Conservation (phyloP, 129 eudicot genomes). For the Rutidosis leptorrhynchoides region DNA sequence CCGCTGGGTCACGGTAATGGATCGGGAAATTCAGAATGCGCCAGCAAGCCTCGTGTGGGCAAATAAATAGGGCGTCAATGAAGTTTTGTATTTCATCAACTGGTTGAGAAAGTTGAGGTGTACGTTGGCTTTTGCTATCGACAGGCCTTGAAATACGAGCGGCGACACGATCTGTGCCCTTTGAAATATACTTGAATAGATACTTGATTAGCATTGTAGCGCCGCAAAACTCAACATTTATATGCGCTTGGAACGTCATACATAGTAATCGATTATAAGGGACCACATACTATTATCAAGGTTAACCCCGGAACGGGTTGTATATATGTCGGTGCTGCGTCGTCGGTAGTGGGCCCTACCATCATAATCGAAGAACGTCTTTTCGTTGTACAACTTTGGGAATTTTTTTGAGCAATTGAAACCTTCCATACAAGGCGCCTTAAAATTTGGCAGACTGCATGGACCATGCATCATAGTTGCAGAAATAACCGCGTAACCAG, state of each 20-base stretch:
- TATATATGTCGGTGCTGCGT: no score
- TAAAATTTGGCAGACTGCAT: not conserved
- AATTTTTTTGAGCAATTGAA: no score
- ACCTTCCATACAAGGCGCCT: not conserved
- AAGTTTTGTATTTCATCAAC: no score
- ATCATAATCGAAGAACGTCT: not conserved
- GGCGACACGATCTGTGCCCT: no score
- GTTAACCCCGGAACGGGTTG: not conserved
- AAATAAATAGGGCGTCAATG: no score
- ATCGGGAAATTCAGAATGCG: no score
- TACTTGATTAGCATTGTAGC: not conserved
- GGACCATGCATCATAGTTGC: not conserved
- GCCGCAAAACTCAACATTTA: not conserved
- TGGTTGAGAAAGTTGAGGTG: no score
- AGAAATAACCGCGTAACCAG: not conserved
- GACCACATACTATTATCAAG: not conserved
- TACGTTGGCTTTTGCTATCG: no score
- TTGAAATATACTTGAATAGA: no score
- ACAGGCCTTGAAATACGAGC: no score
- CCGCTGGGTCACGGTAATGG: no score
- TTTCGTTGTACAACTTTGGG: not conserved
- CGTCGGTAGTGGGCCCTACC: not conserved
- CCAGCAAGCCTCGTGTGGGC: no score
- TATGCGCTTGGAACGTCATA: not conserved
- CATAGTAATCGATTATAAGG: not conserved